Percentiles rank a stretch among this genome's conserved stretches.
phyloP scores from a whole-genome alignment of 2,329 filamentous ascomycete genomes.

The Thyridium curvatum region DNA sequence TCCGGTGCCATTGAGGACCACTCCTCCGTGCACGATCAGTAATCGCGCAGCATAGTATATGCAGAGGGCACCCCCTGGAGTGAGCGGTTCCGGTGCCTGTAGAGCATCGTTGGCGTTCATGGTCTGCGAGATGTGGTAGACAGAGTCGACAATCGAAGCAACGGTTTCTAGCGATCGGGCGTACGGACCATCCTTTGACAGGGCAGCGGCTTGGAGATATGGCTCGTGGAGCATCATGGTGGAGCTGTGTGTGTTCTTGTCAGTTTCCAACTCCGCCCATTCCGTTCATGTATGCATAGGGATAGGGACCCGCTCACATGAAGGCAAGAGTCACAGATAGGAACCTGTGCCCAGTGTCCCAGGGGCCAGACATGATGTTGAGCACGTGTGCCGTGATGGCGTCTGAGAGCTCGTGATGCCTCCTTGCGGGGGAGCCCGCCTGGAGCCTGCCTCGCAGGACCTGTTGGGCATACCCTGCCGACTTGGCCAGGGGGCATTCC shows the following conservation, averaged over 20 bases:
- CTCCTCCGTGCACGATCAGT: conserved; percentile 16
- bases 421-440: not conserved
- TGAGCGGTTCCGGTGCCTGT: conserved; percentile 7
- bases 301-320: conserved; percentile 14
- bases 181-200: conserved; percentile 5
- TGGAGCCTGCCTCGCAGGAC: not conserved
- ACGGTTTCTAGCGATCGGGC: conserved; percentile 11
- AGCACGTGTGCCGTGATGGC: conserved; percentile 13
- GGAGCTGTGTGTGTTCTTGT: conserved; percentile 14
- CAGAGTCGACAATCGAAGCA: conserved; percentile 12
- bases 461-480: conserved; percentile 12
- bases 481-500: conserved; percentile 18
- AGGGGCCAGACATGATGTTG: conserved; percentile 11
- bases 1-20: conserved; percentile 10
- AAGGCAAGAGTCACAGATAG: conserved; percentile 17
- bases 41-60: conserved; percentile 16
- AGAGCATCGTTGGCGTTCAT: conserved; percentile 7
- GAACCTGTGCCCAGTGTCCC: conserved; percentile 15
- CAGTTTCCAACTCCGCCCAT: too few relatives aligned
- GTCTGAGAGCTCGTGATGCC: conserved; percentile 8
- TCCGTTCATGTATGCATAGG: too few relatives aligned
- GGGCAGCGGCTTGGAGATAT: conserved; percentile 8
- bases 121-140: conserved; percentile 13
- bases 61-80: conserved; percentile 15
- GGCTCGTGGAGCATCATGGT: conserved; percentile 19